These are phyloP conservation scores for Trichoderma gracile DNA, from an alignment of 2,329 filamentous ascomycete genomes.

Conservation along the genomic window DNA sequence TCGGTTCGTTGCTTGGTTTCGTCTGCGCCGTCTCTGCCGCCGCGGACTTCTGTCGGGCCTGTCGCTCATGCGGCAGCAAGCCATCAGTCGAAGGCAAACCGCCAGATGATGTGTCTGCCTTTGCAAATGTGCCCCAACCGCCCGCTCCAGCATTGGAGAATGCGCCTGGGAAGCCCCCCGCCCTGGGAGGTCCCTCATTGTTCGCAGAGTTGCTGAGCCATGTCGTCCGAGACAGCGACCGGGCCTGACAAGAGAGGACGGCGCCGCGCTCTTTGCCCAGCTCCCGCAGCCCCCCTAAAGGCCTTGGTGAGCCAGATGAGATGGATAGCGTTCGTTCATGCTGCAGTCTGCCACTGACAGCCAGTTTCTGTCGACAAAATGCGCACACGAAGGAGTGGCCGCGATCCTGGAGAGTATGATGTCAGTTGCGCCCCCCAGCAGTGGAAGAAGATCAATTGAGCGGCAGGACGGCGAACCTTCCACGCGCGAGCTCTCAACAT, in stretches of 20 bases:
- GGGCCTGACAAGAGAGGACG: conserved; percentile 25
- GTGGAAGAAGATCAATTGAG: background rate
- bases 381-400: conserved; percentile 45
- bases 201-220: conserved; percentile 29
- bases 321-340: conserved; percentile 2
- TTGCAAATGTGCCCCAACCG: conserved; percentile 30
- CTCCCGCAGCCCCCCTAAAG: background rate
- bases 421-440: conserved; percentile 9
- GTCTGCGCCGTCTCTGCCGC: conserved; percentile 7
- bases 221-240: conserved; percentile 36
- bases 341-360: conserved; percentile 26
- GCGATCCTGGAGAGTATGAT: conserved; percentile 36
- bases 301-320: background rate
- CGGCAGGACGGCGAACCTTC: conserved; percentile 38
- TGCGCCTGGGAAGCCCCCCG: conserved; percentile 33
- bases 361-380: conserved; percentile 41
- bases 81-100: conserved; percentile 26
- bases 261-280: background rate
- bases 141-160: conserved; percentile 31
- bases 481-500: conserved; percentile 49
- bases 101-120: conserved; percentile 7
- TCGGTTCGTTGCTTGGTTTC: background rate
- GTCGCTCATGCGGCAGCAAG: conserved; percentile 44
- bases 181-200: conserved; percentile 28
- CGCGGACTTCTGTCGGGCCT: conserved; percentile 38